Evolutionary conservation across 148 eudicot species (phyloP).

Genomic region (Mesembryanthemum crystallinum): DNA sequence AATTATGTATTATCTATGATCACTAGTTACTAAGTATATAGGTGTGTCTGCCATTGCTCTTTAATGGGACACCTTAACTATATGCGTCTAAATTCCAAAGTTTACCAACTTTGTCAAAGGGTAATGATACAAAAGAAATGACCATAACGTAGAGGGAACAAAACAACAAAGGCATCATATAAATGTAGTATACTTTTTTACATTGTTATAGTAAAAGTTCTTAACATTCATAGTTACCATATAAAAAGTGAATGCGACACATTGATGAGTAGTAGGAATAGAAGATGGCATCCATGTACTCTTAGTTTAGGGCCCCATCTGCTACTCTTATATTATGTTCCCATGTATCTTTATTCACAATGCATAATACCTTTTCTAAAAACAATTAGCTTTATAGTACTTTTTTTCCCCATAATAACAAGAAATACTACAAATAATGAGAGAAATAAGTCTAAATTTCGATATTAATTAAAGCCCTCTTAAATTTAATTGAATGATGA

Average conservation of each 20-base stretch:
- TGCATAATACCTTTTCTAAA: too few species aligned
- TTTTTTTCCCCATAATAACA: too few species aligned
- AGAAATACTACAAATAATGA: too few species aligned
- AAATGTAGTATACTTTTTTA: not conserved
- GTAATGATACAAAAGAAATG: not conserved
- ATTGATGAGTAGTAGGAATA: not conserved
- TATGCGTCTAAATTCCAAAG: not conserved
- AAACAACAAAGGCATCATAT: conserved; percentile 1
- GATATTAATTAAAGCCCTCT: too few species aligned
- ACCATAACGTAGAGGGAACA: not conserved
- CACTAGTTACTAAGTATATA: too few species aligned
- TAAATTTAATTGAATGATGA: too few species aligned
- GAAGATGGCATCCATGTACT: not conserved
- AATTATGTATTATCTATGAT: too few species aligned
- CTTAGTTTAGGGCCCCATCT: not conserved
- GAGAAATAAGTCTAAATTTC: too few species aligned
- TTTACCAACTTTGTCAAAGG: not conserved
- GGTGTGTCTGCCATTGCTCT: too few species aligned
- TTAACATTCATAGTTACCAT: conserved; percentile 11
- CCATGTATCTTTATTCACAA: too few species aligned
- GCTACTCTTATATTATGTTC: not conserved
- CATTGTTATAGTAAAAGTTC: conserved; percentile 6
- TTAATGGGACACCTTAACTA: too few species aligned
- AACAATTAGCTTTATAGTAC: too few species aligned
- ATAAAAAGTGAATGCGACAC: conserved; percentile 7